These are phyloP conservation scores for Chlorella variabilis DNA, from an alignment of 163 green algal genomes.

Conservation along the genomic window DNA sequence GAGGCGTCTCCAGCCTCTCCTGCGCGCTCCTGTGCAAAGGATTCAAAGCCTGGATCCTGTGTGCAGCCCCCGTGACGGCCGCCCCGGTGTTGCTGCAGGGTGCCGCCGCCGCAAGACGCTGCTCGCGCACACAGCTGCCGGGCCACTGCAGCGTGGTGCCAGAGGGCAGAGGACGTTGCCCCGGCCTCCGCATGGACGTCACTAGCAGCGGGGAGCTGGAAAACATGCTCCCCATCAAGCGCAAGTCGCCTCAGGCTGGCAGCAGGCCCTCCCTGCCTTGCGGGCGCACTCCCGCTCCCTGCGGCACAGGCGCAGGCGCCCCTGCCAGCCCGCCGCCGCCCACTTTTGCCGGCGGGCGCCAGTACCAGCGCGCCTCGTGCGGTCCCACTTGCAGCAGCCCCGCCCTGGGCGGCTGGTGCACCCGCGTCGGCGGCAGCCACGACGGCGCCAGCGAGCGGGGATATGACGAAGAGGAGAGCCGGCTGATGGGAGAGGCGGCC, in stretches of 20 bases:
- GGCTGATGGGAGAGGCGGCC: not conserved
- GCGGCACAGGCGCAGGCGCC: not conserved
- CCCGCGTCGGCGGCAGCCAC: not conserved
- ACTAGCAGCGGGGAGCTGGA: conserved; percentile 13
- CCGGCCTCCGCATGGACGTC: not conserved
- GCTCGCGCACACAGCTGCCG: not conserved
- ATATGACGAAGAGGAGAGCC: not conserved
- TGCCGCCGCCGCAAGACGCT: too few relatives aligned
- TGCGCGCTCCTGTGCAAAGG: too few relatives aligned
- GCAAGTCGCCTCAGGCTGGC: conserved; percentile 10
- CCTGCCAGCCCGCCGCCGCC: not conserved
- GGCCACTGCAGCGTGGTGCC: not conserved
- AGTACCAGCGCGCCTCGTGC: not conserved
- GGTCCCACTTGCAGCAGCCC: conserved; percentile 7
- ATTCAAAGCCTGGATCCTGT: too few relatives aligned
- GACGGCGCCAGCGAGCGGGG: too few relatives aligned
- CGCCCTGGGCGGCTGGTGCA: not conserved
- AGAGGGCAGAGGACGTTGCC: not conserved
- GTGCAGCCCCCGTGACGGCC: too few relatives aligned
- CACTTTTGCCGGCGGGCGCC: not conserved
- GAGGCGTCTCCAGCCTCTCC: too few relatives aligned
- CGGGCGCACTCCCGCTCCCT: not conserved
- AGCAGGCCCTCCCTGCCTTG: not conserved
- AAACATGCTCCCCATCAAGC: not conserved
- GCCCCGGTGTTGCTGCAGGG: too few relatives aligned